Evolutionary conservation across 1,139 yeast species (phyloP).

Genomic region (Zygosaccharomyces pseudobailii): DNA sequence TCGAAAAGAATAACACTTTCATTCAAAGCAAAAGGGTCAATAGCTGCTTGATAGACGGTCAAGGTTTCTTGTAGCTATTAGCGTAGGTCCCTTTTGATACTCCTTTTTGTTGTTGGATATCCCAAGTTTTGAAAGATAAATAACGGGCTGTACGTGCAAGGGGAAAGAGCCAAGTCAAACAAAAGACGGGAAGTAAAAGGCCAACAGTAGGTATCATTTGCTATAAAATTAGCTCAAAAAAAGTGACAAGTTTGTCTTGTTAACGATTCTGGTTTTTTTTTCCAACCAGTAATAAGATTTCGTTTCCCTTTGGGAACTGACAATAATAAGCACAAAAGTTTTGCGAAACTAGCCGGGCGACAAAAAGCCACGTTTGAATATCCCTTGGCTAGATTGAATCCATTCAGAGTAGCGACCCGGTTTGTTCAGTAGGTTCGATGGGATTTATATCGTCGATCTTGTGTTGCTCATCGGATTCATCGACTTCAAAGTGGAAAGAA

Average conservation of each 20-base stretch:
- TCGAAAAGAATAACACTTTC: background rate
- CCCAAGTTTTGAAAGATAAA: background rate
- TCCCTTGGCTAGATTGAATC: background rate
- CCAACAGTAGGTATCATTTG: background rate
- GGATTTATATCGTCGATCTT: conserved; percentile 29
- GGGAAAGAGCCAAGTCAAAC: background rate
- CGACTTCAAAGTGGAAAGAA: conserved; percentile 14
- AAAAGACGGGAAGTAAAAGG: background rate
- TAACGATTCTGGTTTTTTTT: background rate
- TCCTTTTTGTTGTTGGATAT: background rate
- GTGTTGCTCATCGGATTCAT: conserved; percentile 26
- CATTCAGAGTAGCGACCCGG: background rate
- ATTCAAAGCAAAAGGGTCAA: background rate
- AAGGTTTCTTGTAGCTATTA: background rate
- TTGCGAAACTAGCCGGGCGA: background rate
- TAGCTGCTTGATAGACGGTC: background rate
- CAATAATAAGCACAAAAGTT: background rate
- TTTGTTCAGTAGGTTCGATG: conserved; percentile 17
- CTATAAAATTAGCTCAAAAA: background rate
- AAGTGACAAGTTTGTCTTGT: too few relatives aligned
- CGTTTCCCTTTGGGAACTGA: background rate
- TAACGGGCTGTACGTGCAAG: background rate
- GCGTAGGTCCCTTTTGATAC: background rate
- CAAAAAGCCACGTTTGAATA: background rate
- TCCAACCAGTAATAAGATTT: background rate